Evolutionary conservation across 352 stramenopile genomes (phyloP).

Genomic region (Pythium plurisporium): DNA sequence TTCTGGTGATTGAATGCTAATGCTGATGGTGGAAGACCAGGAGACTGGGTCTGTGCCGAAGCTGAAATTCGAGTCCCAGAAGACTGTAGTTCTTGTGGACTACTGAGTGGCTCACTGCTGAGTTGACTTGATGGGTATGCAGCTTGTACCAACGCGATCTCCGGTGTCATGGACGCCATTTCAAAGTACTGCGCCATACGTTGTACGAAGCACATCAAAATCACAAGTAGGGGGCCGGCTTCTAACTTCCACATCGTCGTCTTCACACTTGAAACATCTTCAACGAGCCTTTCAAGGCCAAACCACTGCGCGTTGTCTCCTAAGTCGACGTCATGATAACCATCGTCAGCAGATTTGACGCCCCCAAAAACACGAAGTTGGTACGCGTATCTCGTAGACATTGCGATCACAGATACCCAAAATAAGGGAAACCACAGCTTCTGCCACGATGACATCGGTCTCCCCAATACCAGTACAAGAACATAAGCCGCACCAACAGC

Average conservation of each 20-base stretch:
- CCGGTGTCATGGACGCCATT: not conserved
- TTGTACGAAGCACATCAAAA: slow-evolving; percentile 73
- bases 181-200: slow-evolving; percentile 70
- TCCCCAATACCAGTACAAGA: slow-evolving; percentile 49
- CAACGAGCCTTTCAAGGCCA: slow-evolving; percentile 45
- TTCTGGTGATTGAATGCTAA: not conserved
- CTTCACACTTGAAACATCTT: slow-evolving; percentile 18
- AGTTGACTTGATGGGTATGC: slow-evolving; percentile 7
- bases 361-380: slow-evolving; percentile 29
- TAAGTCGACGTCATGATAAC: slow-evolving; percentile 6
- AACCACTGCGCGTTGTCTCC: slow-evolving; percentile 20
- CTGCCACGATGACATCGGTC: slow-evolving; percentile 57
- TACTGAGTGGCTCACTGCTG: slow-evolving; percentile 4
- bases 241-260: slow-evolving; percentile 47
- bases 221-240: slow-evolving; percentile 54
- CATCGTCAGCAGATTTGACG: slow-evolving; percentile 10
- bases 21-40: not conserved
- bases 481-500: slow-evolving; percentile 67
- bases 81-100: not conserved
- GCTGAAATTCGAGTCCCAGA: not conserved
- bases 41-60: not conserved
- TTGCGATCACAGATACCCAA: slow-evolving; percentile 59
- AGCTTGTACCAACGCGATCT: not conserved
- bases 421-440: slow-evolving; percentile 77
- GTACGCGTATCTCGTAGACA: slow-evolving; percentile 61